phyloP scores from a whole-genome alignment of 768 basidiomycete species.

The Collybiopsis confluens region DNA sequence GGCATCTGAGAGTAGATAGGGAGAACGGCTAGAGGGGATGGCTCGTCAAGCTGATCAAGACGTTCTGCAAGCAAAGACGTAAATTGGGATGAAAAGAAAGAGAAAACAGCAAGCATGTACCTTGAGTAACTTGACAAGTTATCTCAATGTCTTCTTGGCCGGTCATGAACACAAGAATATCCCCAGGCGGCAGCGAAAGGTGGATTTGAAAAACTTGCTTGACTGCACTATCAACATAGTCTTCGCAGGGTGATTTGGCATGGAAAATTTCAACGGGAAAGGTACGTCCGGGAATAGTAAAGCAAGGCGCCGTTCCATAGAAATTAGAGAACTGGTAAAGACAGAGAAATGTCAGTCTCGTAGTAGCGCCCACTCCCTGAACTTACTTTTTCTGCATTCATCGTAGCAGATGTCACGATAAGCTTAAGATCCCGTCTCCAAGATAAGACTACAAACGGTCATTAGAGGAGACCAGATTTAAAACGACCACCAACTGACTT shows the following conservation, averaged over 20 bases:
- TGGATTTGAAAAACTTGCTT: conserved; percentile 98
- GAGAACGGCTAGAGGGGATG: conserved; percentile 80
- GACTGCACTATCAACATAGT: conserved; percentile 97
- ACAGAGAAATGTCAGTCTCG: background rate
- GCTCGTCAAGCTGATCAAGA: conserved; percentile 86
- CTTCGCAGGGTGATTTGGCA: conserved; percentile 96
- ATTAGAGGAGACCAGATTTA: conserved; percentile 6
- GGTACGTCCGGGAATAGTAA: conserved; percentile 90
- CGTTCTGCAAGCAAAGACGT: conserved; percentile 71
- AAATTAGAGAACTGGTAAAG: conserved; percentile 84
- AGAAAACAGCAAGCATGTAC: conserved; percentile 32
- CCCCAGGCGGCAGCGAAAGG: conserved; percentile 86
- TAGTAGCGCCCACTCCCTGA: background rate
- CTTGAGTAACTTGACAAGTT: conserved; percentile 90
- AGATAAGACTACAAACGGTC: conserved; percentile 58
- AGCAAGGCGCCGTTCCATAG: conserved; percentile 92
- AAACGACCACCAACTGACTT: conserved; percentile 47
- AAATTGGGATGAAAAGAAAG: too few species aligned
- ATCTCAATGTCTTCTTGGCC: conserved; percentile 99
- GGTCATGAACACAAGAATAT: conserved; percentile 98
- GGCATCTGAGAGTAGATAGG: conserved; percentile 99
- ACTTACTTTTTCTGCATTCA: conserved; percentile 96
- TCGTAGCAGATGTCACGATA: conserved; percentile 97
- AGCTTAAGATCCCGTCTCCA: conserved; percentile 90
- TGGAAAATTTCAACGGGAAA: conserved; percentile 98